These are phyloP conservation scores for Apophysomyces elegans DNA, from an alignment of 371 early-diverging fungal genomes.

Conservation along the genomic window DNA sequence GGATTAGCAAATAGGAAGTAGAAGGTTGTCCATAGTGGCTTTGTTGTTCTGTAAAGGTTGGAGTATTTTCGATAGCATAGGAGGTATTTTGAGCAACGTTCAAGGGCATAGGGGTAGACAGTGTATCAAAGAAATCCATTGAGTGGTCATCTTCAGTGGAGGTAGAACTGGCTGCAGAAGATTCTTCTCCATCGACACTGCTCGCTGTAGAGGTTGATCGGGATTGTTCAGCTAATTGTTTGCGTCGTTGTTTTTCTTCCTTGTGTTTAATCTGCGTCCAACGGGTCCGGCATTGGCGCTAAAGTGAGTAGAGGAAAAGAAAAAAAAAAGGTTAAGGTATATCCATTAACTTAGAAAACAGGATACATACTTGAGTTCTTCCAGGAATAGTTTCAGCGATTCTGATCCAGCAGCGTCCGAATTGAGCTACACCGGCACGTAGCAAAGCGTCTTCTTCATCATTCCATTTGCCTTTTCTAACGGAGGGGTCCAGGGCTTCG, in stretches of 20 bases:
- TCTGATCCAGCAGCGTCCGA: conserved; percentile 74
- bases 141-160: conserved; percentile 2
- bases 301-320: conserved; percentile 7
- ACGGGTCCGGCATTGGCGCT: conserved; percentile 75
- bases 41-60: conserved; percentile 1
- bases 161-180: conserved; percentile 2
- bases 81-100: not conserved
- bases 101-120: not conserved
- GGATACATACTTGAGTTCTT: conserved; percentile 55
- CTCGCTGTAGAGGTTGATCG: conserved; percentile 3
- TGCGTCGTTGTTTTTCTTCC: conserved; percentile 40
- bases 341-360: not conserved
- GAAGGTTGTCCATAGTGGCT: conserved; percentile 1
- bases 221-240: conserved; percentile 12
- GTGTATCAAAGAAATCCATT: not conserved
- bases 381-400: conserved; percentile 70
- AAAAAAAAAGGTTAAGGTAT: not conserved
- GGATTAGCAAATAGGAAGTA: conserved; percentile 6
- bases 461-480: conserved; percentile 73
- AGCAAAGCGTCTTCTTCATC: conserved; percentile 65
- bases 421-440: conserved; percentile 50
- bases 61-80: not conserved
- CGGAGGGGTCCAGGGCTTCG: conserved; percentile 74
- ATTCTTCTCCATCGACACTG: conserved; percentile 10
- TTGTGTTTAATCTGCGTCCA: conserved; percentile 67